phyloP scores from a whole-genome alignment of 768 basidiomycete species.

The Rhizopogon vesiculosus region DNA sequence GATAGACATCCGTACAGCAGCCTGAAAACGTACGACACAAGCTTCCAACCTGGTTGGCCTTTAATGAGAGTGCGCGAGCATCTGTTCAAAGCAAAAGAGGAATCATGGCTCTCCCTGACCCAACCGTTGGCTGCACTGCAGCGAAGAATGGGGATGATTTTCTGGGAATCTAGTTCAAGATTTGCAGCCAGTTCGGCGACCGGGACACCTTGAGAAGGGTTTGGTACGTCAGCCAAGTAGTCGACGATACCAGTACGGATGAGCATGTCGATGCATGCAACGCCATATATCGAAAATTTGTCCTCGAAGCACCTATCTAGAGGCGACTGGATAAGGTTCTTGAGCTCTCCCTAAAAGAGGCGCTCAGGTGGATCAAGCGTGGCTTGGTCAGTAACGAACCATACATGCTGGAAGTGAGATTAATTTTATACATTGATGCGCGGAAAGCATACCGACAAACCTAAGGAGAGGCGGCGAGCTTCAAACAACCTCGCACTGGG shows the following conservation, averaged over 20 bases:
- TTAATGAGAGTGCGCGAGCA: constrained; percentile 8
- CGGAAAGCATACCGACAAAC: not conserved
- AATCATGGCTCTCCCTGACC: constrained; percentile 14
- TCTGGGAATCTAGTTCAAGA: constrained; percentile 10
- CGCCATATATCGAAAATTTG: constrained; percentile 10
- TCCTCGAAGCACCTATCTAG: not conserved
- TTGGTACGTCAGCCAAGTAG: constrained; percentile 4
- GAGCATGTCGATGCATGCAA: constrained; percentile 10
- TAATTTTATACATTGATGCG: not conserved
- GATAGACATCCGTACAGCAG: not conserved
- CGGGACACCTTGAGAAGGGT: constrained; percentile 3
- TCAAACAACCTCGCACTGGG: not conserved
- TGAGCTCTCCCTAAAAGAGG: constrained; percentile 1
- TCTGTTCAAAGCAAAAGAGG: constrained; percentile 14
- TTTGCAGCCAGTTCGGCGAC: constrained; percentile 8
- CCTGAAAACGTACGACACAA: constrained; percentile 2
- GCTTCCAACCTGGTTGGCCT: constrained; percentile 11
- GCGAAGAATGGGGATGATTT: constrained; percentile 12
- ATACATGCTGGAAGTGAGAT: not conserved
- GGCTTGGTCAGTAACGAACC: not conserved
- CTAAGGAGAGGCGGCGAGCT: constrained; percentile 1
- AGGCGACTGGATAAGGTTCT: constrained; percentile 1
- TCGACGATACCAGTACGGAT: constrained; percentile 14
- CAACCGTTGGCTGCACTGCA: constrained; percentile 13
- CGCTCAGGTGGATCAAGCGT: not conserved